phyloP scores from a whole-genome alignment of 2,329 filamentous ascomycete species.

The Botrytis galanthina region DNA sequence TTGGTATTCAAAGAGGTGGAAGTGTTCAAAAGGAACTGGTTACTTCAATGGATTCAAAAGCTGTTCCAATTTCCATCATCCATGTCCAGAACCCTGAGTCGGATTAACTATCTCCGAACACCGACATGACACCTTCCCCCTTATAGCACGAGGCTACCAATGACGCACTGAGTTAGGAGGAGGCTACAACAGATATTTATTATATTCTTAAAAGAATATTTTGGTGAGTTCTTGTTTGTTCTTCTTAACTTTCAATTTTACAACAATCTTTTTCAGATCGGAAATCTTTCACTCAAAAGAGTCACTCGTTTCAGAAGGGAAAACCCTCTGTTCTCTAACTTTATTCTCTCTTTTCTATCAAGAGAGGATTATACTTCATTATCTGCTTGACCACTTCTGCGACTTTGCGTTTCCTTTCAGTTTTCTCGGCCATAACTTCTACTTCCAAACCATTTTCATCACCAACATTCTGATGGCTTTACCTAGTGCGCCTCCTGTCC shows the following conservation, averaged over 20 bases:
- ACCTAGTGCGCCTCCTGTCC: neutral
- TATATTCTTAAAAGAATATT: conserved; percentile 1
- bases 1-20: neutral
- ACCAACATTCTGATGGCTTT: neutral
- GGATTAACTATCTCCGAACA: neutral
- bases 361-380: neutral
- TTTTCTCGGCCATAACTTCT: neutral
- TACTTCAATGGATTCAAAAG: conserved; percentile 7
- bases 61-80: conserved; percentile 8
- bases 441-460: neutral
- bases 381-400: neutral
- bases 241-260: neutral
- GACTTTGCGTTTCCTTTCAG: no score
- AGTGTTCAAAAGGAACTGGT: neutral
- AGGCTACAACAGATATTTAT: neutral
- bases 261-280: neutral
- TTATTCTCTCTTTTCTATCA: neutral
- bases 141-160: neutral
- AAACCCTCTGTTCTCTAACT: neutral
- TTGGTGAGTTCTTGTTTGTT: neutral
- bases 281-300: neutral
- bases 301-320: neutral
- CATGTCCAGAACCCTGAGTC: neutral
- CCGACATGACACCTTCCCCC: neutral
- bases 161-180: neutral